Percentiles rank a stretch among this genome's conserved stretches.
Evolutionary conservation across 1,284 basidiomycete genomes (phyloP).

Genomic region (Heterobasidion parviporum): DNA sequence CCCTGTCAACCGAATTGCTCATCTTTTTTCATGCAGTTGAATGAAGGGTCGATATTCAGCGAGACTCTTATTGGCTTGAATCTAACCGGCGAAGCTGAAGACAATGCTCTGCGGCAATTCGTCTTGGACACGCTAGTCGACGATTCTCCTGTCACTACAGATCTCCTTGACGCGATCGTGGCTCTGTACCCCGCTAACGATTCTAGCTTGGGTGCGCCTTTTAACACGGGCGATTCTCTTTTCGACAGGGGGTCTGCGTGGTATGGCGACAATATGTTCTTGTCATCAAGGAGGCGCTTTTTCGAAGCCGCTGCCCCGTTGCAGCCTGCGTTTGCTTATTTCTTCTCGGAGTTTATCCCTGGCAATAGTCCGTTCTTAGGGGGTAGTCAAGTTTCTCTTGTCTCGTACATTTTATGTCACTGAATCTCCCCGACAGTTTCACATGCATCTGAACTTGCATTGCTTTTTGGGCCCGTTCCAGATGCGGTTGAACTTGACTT

Average conservation of each 20-base stretch:
- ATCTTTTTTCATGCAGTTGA: slow-evolving; percentile 25
- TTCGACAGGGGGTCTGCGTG: slow-evolving; percentile 47
- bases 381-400: slow-evolving; percentile 17
- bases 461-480: slow-evolving; percentile 37
- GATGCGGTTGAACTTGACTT: slow-evolving; percentile 32
- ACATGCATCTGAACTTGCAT: slow-evolving; percentile 40
- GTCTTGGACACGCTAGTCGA: slow-evolving; percentile 40
- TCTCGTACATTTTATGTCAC: not conserved
- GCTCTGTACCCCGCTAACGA: slow-evolving; percentile 40
- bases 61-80: slow-evolving; percentile 25
- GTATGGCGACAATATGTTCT: slow-evolving; percentile 51
- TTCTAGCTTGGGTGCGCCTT: slow-evolving; percentile 25
- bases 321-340: slow-evolving; percentile 45
- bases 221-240: slow-evolving; percentile 50
- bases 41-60: slow-evolving; percentile 43
- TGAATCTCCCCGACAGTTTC: slow-evolving; percentile 21
- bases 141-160: slow-evolving; percentile 34
- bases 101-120: slow-evolving; percentile 34
- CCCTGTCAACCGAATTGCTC: no score
- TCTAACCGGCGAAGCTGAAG: slow-evolving; percentile 28
- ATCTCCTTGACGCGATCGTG: slow-evolving; percentile 29
- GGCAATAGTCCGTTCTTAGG: slow-evolving; percentile 34
- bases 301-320: slow-evolving; percentile 35
- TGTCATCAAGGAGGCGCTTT: slow-evolving; percentile 38
- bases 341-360: slow-evolving; percentile 46